Evolutionary conservation across 1,139 yeast species (phyloP).

Genomic region (Zygosaccharomyces sapae): DNA sequence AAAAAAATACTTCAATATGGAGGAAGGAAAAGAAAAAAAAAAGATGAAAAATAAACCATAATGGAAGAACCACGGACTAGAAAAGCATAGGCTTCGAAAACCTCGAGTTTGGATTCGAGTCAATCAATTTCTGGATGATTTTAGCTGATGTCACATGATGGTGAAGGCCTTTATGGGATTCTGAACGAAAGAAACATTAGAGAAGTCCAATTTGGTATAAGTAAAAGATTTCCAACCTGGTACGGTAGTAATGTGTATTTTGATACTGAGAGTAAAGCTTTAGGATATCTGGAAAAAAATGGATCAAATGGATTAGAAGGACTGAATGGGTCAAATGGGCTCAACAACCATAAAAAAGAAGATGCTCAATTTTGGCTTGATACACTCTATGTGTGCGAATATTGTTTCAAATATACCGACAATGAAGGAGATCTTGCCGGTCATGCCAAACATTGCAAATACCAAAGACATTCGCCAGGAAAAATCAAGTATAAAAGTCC

Average conservation of each 20-base stretch:
- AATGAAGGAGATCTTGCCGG: conserved; percentile 37
- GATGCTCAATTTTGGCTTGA: conserved; percentile 49
- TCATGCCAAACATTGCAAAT: conserved; percentile 50
- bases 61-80: not conserved
- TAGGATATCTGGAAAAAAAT: conserved; percentile 22
- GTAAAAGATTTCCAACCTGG: conserved; percentile 69
- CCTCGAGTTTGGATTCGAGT: too few relatives aligned
- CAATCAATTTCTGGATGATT: not conserved
- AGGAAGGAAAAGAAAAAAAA: not conserved
- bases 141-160: conserved; percentile 15
- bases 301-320: conserved; percentile 7
- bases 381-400: conserved; percentile 65
- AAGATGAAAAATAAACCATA: not conserved
- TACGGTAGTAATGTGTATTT: conserved; percentile 82
- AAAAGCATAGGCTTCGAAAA: not conserved
- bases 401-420: conserved; percentile 76
- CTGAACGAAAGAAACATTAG: conserved; percentile 56
- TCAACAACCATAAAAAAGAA: not conserved
- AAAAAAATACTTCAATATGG: not conserved
- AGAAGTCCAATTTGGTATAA: conserved; percentile 58
- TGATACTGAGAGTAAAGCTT: conserved; percentile 33
- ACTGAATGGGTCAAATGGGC: not conserved
- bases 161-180: conserved; percentile 53
- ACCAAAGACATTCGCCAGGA: conserved; percentile 53
- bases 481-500: conserved; percentile 62